Evolutionary conservation across 129 eudicot genomes (phyloP).

Genomic region (Flaveria sonorensis): DNA sequence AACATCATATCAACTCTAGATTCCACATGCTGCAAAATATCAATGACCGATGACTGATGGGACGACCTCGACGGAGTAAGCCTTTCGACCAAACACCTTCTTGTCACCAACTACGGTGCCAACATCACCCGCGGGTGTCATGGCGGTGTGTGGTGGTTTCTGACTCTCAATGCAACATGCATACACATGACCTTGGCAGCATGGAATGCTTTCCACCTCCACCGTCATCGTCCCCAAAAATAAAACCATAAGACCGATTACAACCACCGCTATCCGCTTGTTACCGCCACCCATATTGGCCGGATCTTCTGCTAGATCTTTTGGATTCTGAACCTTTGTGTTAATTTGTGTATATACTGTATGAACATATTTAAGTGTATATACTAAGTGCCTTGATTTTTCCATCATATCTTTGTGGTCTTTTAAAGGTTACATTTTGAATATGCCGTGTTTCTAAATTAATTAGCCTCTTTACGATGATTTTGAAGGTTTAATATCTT

Average conservation of each 20-base stretch:
- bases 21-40: not conserved
- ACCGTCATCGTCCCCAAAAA: constrained; percentile 4
- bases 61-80: not conserved
- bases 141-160: not conserved
- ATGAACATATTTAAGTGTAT: not conserved
- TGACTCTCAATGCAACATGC: constrained; percentile 7
- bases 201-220: constrained; percentile 24
- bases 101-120: not conserved
- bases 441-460: not conserved
- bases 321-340: not conserved
- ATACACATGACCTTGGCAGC: not conserved
- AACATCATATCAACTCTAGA: constrained; percentile 8
- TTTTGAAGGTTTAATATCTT: not conserved
- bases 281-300: constrained; percentile 22
- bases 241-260: constrained; percentile 20
- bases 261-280: constrained; percentile 20
- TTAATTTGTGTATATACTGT: not conserved
- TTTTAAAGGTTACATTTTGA: not conserved
- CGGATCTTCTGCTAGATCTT: constrained; percentile 7
- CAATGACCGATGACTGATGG: constrained; percentile 9
- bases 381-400: constrained; percentile 30
- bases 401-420: constrained; percentile 16
- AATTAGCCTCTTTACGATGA: not conserved
- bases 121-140: not conserved
- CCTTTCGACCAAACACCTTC: constrained; percentile 36